These are phyloP conservation scores for Penicillium sp. DNA, from an alignment of 2,329 filamentous ascomycete species.

Conservation along the genomic window DNA sequence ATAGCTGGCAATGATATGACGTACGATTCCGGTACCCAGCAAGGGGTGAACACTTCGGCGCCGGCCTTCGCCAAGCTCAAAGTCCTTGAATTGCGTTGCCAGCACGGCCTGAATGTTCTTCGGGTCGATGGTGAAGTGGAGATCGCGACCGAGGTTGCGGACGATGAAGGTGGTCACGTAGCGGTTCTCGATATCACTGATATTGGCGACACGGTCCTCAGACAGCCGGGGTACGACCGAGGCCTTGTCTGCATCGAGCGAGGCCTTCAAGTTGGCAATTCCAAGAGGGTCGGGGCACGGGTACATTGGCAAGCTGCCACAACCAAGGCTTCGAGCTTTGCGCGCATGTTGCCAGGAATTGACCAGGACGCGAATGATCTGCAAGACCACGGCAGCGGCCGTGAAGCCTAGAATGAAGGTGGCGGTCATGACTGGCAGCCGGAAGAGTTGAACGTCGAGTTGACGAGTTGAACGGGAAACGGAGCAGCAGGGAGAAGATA, in stretches of 20 bases:
- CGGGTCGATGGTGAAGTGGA: slow-evolving; percentile 40
- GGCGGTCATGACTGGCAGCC: slow-evolving; percentile 18
- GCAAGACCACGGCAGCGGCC: slow-evolving; percentile 28
- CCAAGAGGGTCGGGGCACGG: slow-evolving; percentile 34
- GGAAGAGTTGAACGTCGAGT: not conserved
- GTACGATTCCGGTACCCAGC: slow-evolving; percentile 51
- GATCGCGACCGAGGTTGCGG: slow-evolving; percentile 28
- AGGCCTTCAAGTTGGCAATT: slow-evolving; percentile 27
- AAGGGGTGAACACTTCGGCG: slow-evolving; percentile 60
- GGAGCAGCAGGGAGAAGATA: not conserved
- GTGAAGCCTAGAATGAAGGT: slow-evolving; percentile 27
- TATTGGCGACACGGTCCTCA: slow-evolving; percentile 21
- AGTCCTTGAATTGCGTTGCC: slow-evolving; percentile 81
- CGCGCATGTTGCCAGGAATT: slow-evolving; percentile 31
- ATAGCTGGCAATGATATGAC: slow-evolving; percentile 16
- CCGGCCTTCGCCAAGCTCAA: slow-evolving; percentile 76
- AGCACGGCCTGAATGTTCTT: slow-evolving; percentile 82
- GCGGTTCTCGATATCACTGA: slow-evolving; percentile 30
- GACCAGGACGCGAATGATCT: slow-evolving; percentile 27
- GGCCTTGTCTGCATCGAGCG: slow-evolving; percentile 29
- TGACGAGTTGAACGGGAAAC: not conserved
- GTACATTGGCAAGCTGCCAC: slow-evolving; percentile 28
- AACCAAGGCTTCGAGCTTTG: slow-evolving; percentile 31
- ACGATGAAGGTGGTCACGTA: slow-evolving; percentile 31
- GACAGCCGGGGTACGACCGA: slow-evolving; percentile 27